Conservation (phyloP, 495 filamentous ascomycete genomes). For the Cudoniella acicularis region DNA sequence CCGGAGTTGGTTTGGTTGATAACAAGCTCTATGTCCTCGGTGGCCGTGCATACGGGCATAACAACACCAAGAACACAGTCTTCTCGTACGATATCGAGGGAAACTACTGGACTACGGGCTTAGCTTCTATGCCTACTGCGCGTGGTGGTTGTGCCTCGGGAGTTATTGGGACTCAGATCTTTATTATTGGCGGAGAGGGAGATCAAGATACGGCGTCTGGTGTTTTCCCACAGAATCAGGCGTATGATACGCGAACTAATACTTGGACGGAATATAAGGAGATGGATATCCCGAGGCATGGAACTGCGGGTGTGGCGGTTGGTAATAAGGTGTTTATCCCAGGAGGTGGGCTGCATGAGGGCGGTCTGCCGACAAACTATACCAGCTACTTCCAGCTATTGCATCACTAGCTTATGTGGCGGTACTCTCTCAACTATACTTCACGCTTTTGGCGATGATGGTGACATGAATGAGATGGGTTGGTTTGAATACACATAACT, state of each 20-base stretch:
- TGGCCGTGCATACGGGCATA: constrained; percentile 28
- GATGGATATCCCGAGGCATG: constrained; percentile 36
- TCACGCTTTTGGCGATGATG: too few relatives aligned
- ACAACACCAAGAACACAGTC: constrained; percentile 31
- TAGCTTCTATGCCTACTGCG: constrained; percentile 29
- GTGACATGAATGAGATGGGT: too few relatives aligned
- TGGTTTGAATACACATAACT: too few relatives aligned
- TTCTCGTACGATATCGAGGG: constrained; percentile 33
- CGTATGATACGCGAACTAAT: constrained; percentile 31
- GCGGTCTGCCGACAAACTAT: not conserved
- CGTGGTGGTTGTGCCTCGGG: constrained; percentile 33
- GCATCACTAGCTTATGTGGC: too few relatives aligned
- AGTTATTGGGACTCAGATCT: constrained; percentile 29
- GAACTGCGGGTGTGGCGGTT: constrained; percentile 31
- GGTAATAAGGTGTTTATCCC: constrained; percentile 26
- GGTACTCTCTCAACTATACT: too few relatives aligned
- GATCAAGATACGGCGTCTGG: constrained; percentile 24
- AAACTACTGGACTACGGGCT: not conserved
- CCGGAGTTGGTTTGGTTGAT: not conserved
- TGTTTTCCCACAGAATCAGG: constrained; percentile 34
- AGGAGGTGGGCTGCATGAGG: not conserved
- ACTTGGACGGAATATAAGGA: constrained; percentile 22
- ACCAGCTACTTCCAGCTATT: constrained; percentile 16
- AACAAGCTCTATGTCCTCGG: not conserved
- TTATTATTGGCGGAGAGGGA: constrained; percentile 41